Conservation (phyloP, 495 filamentous ascomycete species). For the Jackrogersella multiformis region DNA sequence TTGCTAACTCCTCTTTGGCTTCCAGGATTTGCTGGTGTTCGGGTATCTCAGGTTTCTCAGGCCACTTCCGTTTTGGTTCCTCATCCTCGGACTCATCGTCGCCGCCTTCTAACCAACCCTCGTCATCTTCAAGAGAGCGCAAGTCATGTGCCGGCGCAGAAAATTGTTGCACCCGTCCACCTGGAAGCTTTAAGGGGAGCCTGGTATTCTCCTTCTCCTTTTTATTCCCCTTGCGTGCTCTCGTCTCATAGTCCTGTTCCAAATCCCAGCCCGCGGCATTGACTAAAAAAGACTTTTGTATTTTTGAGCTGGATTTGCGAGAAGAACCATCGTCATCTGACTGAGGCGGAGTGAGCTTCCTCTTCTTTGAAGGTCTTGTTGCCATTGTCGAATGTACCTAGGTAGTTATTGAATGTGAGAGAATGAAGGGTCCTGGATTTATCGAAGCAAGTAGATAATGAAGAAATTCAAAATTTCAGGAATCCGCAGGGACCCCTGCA, state of each 20-base stretch:
- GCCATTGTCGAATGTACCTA: constrained; percentile 43
- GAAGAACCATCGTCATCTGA: constrained; percentile 45
- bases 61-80: constrained; percentile 41
- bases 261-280: constrained; percentile 76
- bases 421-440: constrained; percentile 6
- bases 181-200: constrained; percentile 84
- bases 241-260: constrained; percentile 89
- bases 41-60: constrained; percentile 68
- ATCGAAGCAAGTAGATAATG: neutral
- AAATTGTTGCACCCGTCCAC: constrained; percentile 73
- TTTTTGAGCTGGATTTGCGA: constrained; percentile 39
- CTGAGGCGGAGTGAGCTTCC: constrained; percentile 54
- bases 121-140: constrained; percentile 61
- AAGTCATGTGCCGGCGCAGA: constrained; percentile 53
- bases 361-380: constrained; percentile 55
- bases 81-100: constrained; percentile 54
- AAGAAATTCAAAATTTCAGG: constrained; percentile 40
- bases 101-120: constrained; percentile 60
- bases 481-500: constrained; percentile 16
- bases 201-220: constrained; percentile 76
- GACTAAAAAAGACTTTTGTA: constrained; percentile 57
- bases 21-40: constrained; percentile 79
- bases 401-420: constrained; percentile 1
- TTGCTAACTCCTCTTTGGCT: constrained; percentile 92
- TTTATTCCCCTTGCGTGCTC: constrained; percentile 74